phyloP scores from a whole-genome alignment of 106 monocot genomes.

The Allium fistulosum region DNA sequence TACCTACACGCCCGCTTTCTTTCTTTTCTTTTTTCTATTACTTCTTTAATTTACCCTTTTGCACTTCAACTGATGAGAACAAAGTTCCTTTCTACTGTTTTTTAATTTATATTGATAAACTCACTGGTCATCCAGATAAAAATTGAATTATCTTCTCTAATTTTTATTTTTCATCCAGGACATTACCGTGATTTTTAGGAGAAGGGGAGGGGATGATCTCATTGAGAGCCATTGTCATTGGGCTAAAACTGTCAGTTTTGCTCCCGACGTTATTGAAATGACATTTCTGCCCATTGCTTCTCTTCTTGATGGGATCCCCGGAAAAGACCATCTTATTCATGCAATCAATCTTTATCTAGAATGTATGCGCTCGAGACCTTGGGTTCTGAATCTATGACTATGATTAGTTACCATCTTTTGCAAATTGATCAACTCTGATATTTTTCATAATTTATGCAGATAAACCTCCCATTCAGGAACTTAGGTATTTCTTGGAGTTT shows the following conservation, averaged over 20 bases:
- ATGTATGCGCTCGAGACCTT: conserved; percentile 29
- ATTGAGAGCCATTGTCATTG: conserved; percentile 60
- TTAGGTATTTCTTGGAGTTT: conserved; percentile 79
- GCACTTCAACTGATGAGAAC: too few species aligned
- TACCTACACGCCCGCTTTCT: too few species aligned
- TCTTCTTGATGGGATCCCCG: conserved; percentile 63
- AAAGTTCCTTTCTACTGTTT: too few species aligned
- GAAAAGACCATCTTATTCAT: conserved; percentile 70
- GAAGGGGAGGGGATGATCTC: conserved; percentile 84
- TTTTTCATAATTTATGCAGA: conserved; percentile 26
- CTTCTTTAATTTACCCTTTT: too few species aligned
- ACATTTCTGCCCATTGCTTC: conserved; percentile 60
- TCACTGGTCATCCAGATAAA: too few species aligned
- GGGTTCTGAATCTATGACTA: background rate
- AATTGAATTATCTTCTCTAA: background rate
- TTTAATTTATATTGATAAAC: too few species aligned
- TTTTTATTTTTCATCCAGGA: conserved; percentile 47
- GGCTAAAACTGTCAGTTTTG: conserved; percentile 46
- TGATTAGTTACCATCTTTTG: too few species aligned
- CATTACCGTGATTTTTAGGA: conserved; percentile 84
- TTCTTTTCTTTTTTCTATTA: too few species aligned
- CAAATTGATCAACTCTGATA: too few species aligned
- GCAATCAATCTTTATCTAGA: conserved; percentile 82
- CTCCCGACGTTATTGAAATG: conserved; percentile 86
- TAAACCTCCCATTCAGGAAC: conserved; percentile 86